Evolutionary conservation across 2,329 filamentous ascomycete species (phyloP), one percentile per base, ranked within the genome.

Genomic region (Clonostachys solani): DNA sequence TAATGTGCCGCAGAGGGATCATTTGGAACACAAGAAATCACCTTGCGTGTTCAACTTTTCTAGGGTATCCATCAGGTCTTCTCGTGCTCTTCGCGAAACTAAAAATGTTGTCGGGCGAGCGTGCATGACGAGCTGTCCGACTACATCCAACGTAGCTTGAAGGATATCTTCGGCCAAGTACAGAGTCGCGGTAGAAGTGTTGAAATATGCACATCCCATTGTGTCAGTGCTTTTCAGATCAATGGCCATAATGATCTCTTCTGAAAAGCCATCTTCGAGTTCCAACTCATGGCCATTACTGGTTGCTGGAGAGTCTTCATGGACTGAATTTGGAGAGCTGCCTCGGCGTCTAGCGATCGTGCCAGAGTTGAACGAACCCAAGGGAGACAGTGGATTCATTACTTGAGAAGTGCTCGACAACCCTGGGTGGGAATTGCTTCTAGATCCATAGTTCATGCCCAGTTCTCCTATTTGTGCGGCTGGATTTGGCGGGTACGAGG

Each of bases 171-270:
- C 84, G 60, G 95, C 83, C 40, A 96, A 74, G 49, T 80, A 86
- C 5, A 96, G 65, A 35, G 75, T 81, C 57, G 88, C 84, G 37
- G 90, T 81, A 23, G 76, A 69, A 6, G 84, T 83, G 42, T 85
- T 72, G 60, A 92, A 96, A 60, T 92, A 95, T 42, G 89, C 86
- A 62, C 91, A 96, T 1, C 92, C 92, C 16, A 96, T 74, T 0
- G 78, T 83, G 1, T 80, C 83, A 33, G 80, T 77, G n/a, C 84
- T 78, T 51, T 78, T 82, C 61, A 92, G 74, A 49, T 95, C 84
- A 19, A 96, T 71, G 1, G 89, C 88, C 82, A 95, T 89, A 49
- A 95, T 78, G 23, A 90, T 68, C 59, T 94, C 88, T 47, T 49
- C 43, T 9, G 35, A 34, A 8, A 33, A 19, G 12, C 34, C 18